Conservation (phyloP, 1,139 yeast species). For the Yamadazyma atmosphaerica region DNA sequence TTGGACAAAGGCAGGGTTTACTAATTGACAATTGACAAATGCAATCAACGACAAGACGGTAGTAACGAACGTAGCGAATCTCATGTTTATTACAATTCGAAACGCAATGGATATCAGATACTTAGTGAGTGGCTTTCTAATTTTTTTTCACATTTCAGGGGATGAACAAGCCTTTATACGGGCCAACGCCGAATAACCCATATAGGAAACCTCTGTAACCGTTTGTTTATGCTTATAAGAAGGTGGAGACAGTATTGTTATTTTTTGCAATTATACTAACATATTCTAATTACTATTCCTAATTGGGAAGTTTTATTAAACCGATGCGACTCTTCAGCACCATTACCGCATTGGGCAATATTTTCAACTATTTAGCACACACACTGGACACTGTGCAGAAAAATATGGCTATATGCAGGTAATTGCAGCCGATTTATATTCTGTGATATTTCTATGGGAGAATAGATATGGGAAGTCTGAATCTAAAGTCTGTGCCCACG, state of each 20-base stretch:
- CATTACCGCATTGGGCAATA: constrained; percentile 1
- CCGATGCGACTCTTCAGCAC: background rate
- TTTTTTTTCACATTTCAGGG: background rate
- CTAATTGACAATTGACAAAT: constrained; percentile 13
- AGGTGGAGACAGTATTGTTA: background rate
- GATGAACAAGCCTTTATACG: background rate
- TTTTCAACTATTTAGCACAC: background rate
- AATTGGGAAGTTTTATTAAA: constrained; percentile 5
- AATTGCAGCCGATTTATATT: background rate
- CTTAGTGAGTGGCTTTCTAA: background rate
- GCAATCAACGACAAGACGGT: constrained; percentile 18
- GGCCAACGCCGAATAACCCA: background rate
- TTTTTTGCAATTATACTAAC: background rate
- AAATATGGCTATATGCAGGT: background rate
- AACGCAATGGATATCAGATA: background rate
- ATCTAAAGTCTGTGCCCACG: constrained; percentile 35
- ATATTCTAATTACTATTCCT: background rate
- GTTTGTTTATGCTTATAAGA: background rate
- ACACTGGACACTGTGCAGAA: background rate
- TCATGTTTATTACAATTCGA: constrained; percentile 15
- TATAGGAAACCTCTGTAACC: constrained; percentile 1
- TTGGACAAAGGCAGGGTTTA: constrained; percentile 13
- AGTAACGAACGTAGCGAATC: constrained; percentile 19
- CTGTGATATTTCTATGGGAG: constrained; percentile 22
- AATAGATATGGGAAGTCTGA: constrained; percentile 32